Conservation (phyloP, 2,329 filamentous ascomycete species). For the Talaromyces rugulosus region DNA sequence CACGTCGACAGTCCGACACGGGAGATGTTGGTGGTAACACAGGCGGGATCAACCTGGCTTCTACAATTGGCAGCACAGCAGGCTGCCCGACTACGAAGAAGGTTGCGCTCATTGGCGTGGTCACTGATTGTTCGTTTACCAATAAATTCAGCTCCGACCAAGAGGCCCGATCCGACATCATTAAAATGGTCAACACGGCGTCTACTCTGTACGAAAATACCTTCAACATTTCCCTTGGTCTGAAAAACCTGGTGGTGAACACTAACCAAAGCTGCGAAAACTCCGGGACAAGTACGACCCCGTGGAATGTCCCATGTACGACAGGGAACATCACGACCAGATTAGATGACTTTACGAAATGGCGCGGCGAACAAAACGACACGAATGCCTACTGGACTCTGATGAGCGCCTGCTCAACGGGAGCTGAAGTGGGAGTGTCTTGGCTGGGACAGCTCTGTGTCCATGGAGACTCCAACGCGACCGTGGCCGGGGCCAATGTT, state of each 20-base stretch:
- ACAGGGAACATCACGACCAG: conserved; percentile 63
- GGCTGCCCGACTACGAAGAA: conserved; percentile 88
- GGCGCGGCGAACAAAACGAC: conserved; percentile 75
- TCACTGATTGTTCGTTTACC: conserved; percentile 88
- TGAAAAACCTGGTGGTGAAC: conserved; percentile 79
- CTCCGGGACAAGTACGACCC: conserved; percentile 60
- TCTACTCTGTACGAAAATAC: conserved; percentile 83
- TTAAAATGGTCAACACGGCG: conserved; percentile 78
- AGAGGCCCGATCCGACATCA: conserved; percentile 69
- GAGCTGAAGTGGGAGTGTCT: conserved; percentile 80
- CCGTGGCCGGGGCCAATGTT: conserved; percentile 79
- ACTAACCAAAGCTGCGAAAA: conserved; percentile 66
- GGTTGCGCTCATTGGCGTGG: conserved; percentile 86
- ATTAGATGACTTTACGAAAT: conserved; percentile 80
- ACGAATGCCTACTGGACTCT: conserved; percentile 91
- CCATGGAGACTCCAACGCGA: conserved; percentile 47
- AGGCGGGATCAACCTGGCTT: conserved; percentile 71
- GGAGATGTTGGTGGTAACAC: conserved; percentile 68
- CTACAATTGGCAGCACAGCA: conserved; percentile 72
- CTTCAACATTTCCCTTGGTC: conserved; percentile 91
- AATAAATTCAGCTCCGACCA: conserved; percentile 62
- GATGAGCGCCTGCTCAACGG: conserved; percentile 75
- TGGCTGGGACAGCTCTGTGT: conserved; percentile 88
- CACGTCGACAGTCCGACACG: conserved; percentile 63
- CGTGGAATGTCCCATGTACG: conserved; percentile 77